A percentile compares a stretch with the other conserved stretches of the same genome.
These are phyloP conservation scores for Erodium trifolium DNA, from an alignment of 441 rosid genomes.

Conservation along the genomic window DNA sequence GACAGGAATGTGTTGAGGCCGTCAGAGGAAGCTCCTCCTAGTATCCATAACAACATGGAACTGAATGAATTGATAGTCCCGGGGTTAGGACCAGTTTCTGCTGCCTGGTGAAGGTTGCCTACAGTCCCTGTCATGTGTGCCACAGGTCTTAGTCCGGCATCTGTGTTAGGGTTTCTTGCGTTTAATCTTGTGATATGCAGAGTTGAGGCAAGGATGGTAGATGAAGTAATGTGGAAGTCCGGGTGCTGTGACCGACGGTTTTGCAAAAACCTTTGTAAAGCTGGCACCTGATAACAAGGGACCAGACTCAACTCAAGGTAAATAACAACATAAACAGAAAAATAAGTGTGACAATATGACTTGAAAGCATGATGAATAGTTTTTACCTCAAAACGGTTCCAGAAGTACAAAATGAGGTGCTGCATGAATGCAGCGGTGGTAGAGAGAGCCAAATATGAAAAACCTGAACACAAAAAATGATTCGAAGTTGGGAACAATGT, in stretches of 20 bases:
- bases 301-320: not conserved
- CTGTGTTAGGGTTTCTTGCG: slow-evolving; percentile 37
- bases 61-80: slow-evolving; percentile 75
- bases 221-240: slow-evolving; percentile 87
- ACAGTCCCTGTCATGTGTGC: slow-evolving; percentile 7
- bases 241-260: slow-evolving; percentile 76
- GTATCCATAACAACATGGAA: slow-evolving; percentile 72
- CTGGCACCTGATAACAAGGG: slow-evolving; percentile 56
- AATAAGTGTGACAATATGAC: not conserved
- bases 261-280: slow-evolving; percentile 78
- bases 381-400: slow-evolving; percentile 94
- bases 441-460: slow-evolving; percentile 81
- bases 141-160: not conserved
- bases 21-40: slow-evolving; percentile 89
- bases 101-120: slow-evolving; percentile 33
- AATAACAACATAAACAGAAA: too few species aligned
- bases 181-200: slow-evolving; percentile 81
- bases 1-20: slow-evolving; percentile 75
- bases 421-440: slow-evolving; percentile 91
- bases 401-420: slow-evolving; percentile 86
- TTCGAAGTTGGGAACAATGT: not conserved
- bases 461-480: slow-evolving; percentile 40
- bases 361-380: not conserved
- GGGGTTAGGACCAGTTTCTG: slow-evolving; percentile 41
- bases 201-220: slow-evolving; percentile 88